Evolutionary conservation across 78 protist genomes (phyloP).

Genomic region (Dictyostelium brefeldianum): DNA sequence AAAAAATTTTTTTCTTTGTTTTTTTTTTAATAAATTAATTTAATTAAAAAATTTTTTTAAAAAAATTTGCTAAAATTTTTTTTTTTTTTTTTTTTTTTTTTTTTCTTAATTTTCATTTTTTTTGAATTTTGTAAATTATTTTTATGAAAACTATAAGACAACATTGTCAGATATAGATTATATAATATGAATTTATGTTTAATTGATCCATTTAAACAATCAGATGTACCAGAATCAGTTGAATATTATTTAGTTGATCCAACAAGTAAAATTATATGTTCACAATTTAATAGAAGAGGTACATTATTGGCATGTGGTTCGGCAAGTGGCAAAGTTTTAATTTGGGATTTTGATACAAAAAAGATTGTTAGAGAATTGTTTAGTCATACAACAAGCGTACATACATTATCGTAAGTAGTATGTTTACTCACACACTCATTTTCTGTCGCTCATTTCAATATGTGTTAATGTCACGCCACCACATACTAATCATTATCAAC

Average conservation of each 20-base stretch:
- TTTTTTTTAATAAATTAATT: neutral
- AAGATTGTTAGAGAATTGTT: constrained; percentile 27
- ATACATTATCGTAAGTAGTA: constrained; percentile 33
- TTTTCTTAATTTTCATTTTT: neutral
- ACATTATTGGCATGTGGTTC: constrained; percentile 85
- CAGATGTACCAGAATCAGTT: constrained; percentile 69
- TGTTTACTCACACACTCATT: too few species aligned
- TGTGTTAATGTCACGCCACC: neutral
- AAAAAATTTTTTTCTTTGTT: neutral
- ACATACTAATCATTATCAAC: neutral
- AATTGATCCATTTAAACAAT: constrained; percentile 58
- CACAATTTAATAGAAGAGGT: constrained; percentile 87
- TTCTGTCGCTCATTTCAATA: too few species aligned
- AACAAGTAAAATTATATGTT: constrained; percentile 25
- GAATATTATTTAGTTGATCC: constrained; percentile 46
- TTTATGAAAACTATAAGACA: too few species aligned
- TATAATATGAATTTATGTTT: constrained; percentile 43
- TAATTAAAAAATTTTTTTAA: neutral
- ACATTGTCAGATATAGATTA: neutral
- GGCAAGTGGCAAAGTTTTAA: constrained; percentile 51
- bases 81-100: neutral
- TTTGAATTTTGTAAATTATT: neutral
- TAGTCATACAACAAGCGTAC: constrained; percentile 39
- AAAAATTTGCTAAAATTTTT: neutral
- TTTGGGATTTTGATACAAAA: constrained; percentile 88